phyloP scores from a whole-genome alignment of 768 basidiomycete species.

The Nevesoporus exiguus region DNA sequence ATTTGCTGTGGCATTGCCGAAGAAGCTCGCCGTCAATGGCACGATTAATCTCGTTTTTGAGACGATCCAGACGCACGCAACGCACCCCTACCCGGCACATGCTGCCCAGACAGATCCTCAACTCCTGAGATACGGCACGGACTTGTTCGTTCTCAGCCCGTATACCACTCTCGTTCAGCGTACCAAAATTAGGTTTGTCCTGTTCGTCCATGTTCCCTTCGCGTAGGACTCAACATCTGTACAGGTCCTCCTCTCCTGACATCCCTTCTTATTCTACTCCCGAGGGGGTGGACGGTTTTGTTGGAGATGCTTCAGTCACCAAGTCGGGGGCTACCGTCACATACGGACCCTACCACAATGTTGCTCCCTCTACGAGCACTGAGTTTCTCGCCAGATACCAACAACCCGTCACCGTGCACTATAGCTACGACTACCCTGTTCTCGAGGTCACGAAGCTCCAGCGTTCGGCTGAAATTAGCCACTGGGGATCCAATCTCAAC shows the following conservation, averaged over 20 bases:
- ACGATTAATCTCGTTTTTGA: slow-evolving; percentile 77
- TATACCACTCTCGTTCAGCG: slow-evolving; percentile 80
- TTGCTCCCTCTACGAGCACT: slow-evolving; percentile 58
- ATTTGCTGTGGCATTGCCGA: slow-evolving; percentile 63
- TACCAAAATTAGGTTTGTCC: slow-evolving; percentile 77
- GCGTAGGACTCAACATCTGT: slow-evolving; percentile 1
- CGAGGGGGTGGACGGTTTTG: slow-evolving; percentile 54
- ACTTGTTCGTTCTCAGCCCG: slow-evolving; percentile 80
- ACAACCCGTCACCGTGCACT: slow-evolving; percentile 70
- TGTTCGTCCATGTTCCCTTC: neutral
- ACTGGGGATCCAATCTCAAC: slow-evolving; percentile 95
- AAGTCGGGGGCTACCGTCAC: slow-evolving; percentile 80
- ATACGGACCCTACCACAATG: slow-evolving; percentile 82
- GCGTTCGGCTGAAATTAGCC: slow-evolving; percentile 86
- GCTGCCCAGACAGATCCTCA: slow-evolving; percentile 78
- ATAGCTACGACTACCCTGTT: slow-evolving; percentile 78
- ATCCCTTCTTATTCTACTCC: slow-evolving; percentile 74
- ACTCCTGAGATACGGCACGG: slow-evolving; percentile 70
- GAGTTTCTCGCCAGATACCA: slow-evolving; percentile 61
- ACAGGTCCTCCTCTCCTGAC: slow-evolving; percentile 66
- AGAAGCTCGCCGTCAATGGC: slow-evolving; percentile 51
- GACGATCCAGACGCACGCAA: slow-evolving; percentile 74
- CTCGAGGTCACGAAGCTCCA: slow-evolving; percentile 69
- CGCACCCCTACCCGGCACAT: slow-evolving; percentile 68
- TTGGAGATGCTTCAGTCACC: slow-evolving; percentile 55